Evolutionary conservation across 2,329 filamentous ascomycete species (phyloP).

Genomic region (Diaporthe humulicola): DNA sequence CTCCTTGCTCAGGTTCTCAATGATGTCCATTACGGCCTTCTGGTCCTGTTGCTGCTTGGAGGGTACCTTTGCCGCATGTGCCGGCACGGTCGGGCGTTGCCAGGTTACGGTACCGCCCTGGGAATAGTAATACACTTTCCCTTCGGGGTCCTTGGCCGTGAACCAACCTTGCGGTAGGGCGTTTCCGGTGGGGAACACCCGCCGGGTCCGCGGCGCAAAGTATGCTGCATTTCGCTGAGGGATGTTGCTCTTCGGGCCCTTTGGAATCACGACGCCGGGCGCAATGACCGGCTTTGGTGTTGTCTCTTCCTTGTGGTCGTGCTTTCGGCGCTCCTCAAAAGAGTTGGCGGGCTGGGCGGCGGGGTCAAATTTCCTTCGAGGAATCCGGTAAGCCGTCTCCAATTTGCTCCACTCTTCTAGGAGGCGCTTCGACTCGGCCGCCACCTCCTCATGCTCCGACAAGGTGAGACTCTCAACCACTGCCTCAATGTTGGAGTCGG

Average conservation of each 20-base stretch:
- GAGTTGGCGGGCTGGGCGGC: slow-evolving; percentile 69
- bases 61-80: slow-evolving; percentile 76
- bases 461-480: slow-evolving; percentile 77
- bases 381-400: slow-evolving; percentile 92
- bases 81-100: slow-evolving; percentile 80
- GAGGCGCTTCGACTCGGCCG: slow-evolving; percentile 77
- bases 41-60: slow-evolving; percentile 74
- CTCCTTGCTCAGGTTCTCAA: slow-evolving; percentile 85
- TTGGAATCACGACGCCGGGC: slow-evolving; percentile 64
- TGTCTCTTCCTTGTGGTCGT: slow-evolving; percentile 57
- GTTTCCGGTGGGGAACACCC: slow-evolving; percentile 59
- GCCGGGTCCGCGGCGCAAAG: slow-evolving; percentile 64
- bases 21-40: slow-evolving; percentile 85
- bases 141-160: slow-evolving; percentile 76
- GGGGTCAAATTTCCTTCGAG: slow-evolving; percentile 86
- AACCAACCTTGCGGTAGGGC: slow-evolving; percentile 89
- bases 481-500: slow-evolving; percentile 93
- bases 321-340: slow-evolving; percentile 75
- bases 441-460: slow-evolving; percentile 81
- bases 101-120: slow-evolving; percentile 84
- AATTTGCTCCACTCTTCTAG: slow-evolving; percentile 90
- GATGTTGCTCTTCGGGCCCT: slow-evolving; percentile 71
- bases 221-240: slow-evolving; percentile 66
- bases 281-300: slow-evolving; percentile 42
- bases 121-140: slow-evolving; percentile 88